A percentile compares a stretch with the other conserved stretches of the same genome.
These are phyloP conservation scores for Phycomyces blakesleeanus DNA, from an alignment of 192 early-diverging fungal species.

Conservation along the genomic window DNA sequence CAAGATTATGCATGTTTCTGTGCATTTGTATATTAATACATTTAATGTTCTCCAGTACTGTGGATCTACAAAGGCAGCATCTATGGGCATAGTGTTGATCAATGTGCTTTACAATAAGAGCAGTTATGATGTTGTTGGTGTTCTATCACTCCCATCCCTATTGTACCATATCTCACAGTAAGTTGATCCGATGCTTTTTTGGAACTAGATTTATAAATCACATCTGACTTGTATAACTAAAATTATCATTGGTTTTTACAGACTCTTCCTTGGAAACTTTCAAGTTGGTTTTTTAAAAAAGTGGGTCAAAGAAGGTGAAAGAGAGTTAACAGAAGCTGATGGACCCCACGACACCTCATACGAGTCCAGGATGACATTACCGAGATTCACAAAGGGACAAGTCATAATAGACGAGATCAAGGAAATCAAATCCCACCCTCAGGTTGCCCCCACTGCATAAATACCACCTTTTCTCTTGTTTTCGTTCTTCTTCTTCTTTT, in stretches of 20 bases:
- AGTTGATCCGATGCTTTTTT: neutral
- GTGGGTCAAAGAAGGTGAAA: conserved; percentile 41
- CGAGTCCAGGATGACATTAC: no score
- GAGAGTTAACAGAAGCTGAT: neutral
- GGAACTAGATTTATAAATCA: no score
- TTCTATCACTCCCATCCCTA: conserved; percentile 54
- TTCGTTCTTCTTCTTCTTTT: no score
- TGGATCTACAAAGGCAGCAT: conserved; percentile 65
- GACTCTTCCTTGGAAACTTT: conserved; percentile 48
- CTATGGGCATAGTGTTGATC: conserved; percentile 68
- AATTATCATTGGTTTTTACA: no score
- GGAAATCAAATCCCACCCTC: neutral
- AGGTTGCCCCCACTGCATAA: no score
- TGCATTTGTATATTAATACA: neutral
- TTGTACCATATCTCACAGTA: conserved; percentile 53
- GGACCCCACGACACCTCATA: neutral
- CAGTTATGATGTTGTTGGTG: conserved; percentile 37
- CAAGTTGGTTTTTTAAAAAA: conserved; percentile 48
- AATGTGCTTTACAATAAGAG: conserved; percentile 56
- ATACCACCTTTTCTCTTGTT: no score
- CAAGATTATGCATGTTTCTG: neutral
- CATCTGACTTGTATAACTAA: no score
- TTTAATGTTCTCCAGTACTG: conserved; percentile 42
- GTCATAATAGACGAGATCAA: neutral
- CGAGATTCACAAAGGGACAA: neutral